A percentile compares a stretch with the other conserved stretches of the same genome.
phyloP scores from a whole-genome alignment of 331 rosid genomes.

The Erythrophleum ivorense region DNA sequence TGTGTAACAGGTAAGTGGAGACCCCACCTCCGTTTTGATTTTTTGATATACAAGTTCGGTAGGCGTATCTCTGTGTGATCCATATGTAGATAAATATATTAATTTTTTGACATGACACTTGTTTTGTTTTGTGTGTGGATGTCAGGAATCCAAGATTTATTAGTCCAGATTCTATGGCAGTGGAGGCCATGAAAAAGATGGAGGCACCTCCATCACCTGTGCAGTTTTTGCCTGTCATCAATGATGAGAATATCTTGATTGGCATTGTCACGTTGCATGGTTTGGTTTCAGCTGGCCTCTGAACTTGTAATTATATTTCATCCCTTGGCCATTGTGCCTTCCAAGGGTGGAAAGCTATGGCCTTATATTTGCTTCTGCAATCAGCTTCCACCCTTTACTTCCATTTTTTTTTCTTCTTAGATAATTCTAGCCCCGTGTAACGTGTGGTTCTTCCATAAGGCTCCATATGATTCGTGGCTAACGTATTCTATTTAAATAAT shows the following conservation, averaged over 20 bases:
- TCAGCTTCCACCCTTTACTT: background rate
- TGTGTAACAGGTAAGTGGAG: constrained; percentile 75
- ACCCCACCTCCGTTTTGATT: background rate
- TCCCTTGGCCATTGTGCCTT: too few relatives aligned
- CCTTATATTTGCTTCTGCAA: background rate
- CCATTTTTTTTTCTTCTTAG: background rate
- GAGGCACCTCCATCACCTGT: constrained; percentile 97
- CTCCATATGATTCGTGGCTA: too few relatives aligned
- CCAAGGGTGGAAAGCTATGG: too few relatives aligned
- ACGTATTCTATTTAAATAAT: too few relatives aligned
- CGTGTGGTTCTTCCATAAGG: constrained; percentile 1
- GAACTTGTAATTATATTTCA: constrained; percentile 9
- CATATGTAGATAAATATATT: background rate
- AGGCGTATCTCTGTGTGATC: background rate
- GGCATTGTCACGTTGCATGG: constrained; percentile 93
- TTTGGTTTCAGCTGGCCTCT: constrained; percentile 66
- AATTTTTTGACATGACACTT: constrained; percentile 16
- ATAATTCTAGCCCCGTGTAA: background rate
- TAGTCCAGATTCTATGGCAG: constrained; percentile 83
- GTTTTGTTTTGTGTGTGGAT: background rate
- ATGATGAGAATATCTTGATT: constrained; percentile 59
- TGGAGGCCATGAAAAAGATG: constrained; percentile 93
- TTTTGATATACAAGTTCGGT: background rate
- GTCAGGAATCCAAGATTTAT: constrained; percentile 79
- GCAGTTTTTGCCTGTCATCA: constrained; percentile 88